Evolutionary conservation across 1,284 basidiomycete genomes (phyloP).

Genomic region (Anthracocystis panici-leucophaei): DNA sequence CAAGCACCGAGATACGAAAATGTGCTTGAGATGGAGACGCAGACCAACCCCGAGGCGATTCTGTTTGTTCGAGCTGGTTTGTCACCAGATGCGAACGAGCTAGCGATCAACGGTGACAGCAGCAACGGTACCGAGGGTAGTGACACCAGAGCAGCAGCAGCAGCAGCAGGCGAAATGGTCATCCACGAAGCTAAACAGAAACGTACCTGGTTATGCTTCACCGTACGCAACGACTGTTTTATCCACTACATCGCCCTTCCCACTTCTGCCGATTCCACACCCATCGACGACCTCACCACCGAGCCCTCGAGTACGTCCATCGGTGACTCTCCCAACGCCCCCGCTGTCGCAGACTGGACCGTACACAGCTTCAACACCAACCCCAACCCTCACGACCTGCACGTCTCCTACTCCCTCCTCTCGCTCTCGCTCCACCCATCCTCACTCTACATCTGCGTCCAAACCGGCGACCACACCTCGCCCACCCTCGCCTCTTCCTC

Average conservation of each 20-base stretch:
- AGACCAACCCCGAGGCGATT: conserved; percentile 62
- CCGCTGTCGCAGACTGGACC: conserved; percentile 29
- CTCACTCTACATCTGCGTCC: conserved; percentile 50
- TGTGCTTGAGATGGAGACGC: conserved; percentile 52
- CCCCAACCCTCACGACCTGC: conserved; percentile 47
- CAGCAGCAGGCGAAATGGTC: conserved; percentile 20
- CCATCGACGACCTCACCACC: neutral
- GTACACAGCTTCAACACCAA: conserved; percentile 63
- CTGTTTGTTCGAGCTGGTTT: conserved; percentile 49
- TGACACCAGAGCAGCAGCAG: neutral
- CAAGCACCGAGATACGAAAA: conserved; percentile 35
- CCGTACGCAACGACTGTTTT: conserved; percentile 52
- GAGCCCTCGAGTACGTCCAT: conserved; percentile 4
- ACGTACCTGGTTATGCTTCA: conserved; percentile 60
- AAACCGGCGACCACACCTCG: conserved; percentile 61
- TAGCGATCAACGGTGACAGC: neutral
- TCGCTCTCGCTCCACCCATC: conserved; percentile 60
- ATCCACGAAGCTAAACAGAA: conserved; percentile 22
- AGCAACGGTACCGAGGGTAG: neutral
- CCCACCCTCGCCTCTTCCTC: conserved; percentile 22
- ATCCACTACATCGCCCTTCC: conserved; percentile 63
- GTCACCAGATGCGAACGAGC: conserved; percentile 16
- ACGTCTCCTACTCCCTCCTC: conserved; percentile 64
- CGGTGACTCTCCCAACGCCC: neutral
- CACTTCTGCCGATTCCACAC: conserved; percentile 18